Base-by-base conservation (phyloP, 2,329 filamentous ascomycete genomes). In the Botrytis byssoidea region DNA sequence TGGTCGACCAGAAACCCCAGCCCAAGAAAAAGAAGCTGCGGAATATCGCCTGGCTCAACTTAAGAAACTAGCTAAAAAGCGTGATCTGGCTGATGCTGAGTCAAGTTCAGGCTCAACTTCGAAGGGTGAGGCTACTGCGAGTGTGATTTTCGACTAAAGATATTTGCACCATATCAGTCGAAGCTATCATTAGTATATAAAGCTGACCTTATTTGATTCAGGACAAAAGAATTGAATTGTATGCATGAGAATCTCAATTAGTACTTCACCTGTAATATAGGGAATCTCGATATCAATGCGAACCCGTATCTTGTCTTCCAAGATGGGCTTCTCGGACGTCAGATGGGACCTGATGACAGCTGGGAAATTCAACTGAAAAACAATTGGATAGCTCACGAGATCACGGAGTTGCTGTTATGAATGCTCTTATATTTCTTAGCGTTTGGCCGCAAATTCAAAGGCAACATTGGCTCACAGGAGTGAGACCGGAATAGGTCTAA, bases 41-140 rank as follows among this genome's bases (percentile, higher is more conserved):
- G 66, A 73, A 48, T n/a, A 8, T 10, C 71, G 71, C 40, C 40
- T 69, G 8, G 51, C 40, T 40, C 66, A 69, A 44, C 59, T 69
- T 2, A 69, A 72, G 57, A 68, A 48, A 40, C 22, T 42, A 18
- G 40, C 42, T 16, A 60, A 51, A 44, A 68, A 73, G 12, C 51
- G 71, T 46, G 64, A 63, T 25, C 35, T 46, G n/a, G 51, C 63
- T 68, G 66, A 68, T 42, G 66, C 66, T 6, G 48, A 68, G 29
- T 29, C 2, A n/a, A 61, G 29, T 20, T 25, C 66, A 4, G 69
- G 69, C 42, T 40, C 46, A 44, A 71, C 25, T 40, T 51, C 69
- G 25, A 51, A 48, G 35, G 29, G 25, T 66, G n/a, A n/a, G 22
- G 48, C 25, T 29, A n/a, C 48, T 57, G 10, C 48, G 29, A 44